phyloP scores from a whole-genome alignment of 108 stramenopile genomes.

The Seminavis robusta region DNA sequence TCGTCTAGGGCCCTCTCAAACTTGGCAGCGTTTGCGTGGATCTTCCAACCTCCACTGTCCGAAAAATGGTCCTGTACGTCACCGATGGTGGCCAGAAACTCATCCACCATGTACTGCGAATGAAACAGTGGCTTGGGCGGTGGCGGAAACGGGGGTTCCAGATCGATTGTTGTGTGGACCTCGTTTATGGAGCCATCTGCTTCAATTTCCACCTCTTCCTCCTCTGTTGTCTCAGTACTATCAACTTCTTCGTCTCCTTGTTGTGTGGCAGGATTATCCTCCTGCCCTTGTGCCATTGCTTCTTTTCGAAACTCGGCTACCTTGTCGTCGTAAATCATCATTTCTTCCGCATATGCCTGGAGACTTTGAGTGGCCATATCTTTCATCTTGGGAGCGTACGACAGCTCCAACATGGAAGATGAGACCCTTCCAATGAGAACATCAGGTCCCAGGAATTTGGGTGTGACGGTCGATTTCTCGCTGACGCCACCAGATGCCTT shows the following conservation, averaged over 20 bases:
- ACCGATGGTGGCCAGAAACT: conserved; percentile 41
- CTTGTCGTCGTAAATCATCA: conserved; percentile 34
- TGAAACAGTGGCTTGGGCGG: conserved; percentile 33
- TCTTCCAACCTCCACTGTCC: conserved; percentile 53
- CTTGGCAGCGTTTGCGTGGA: conserved; percentile 76
- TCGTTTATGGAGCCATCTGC: conserved; percentile 11
- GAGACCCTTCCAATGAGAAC: conserved; percentile 65
- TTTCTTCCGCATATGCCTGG: conserved; percentile 55
- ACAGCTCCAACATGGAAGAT: conserved; percentile 56
- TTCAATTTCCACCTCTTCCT: conserved; percentile 21
- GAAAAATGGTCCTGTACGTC: conserved; percentile 61
- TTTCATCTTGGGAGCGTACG: conserved; percentile 48
- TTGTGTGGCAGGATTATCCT: conserved; percentile 6
- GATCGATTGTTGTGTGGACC: conserved; percentile 18
- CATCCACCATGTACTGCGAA: conserved; percentile 47
- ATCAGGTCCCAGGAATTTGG: conserved; percentile 43
- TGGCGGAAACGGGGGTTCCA: conserved; percentile 8
- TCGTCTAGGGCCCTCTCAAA: conserved; percentile 85
- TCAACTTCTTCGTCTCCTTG: conserved; percentile 4
- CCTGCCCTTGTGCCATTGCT: not conserved
- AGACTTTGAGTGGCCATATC: conserved; percentile 35
- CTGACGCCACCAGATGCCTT: too few species aligned
- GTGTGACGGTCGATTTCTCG: too few species aligned
- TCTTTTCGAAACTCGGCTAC: conserved; percentile 11
- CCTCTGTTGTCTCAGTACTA: not conserved